phyloP scores from a whole-genome alignment of 192 early-diverging fungal species.

The Rhizophagus sp. region DNA sequence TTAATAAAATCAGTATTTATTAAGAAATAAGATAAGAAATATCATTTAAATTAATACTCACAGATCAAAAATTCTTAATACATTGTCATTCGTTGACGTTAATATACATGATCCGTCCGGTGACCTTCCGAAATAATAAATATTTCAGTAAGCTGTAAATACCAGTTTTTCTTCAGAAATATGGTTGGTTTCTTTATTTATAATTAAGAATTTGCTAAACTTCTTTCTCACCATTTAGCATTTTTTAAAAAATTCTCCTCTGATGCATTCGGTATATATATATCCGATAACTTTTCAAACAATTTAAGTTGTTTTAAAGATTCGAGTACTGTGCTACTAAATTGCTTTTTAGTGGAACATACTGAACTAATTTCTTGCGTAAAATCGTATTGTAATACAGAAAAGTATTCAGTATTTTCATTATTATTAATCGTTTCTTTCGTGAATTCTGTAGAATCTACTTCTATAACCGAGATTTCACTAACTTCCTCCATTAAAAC shows the following conservation, averaged over 20 bases:
- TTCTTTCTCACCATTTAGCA: slow-evolving; percentile 52
- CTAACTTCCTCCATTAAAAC: not conserved
- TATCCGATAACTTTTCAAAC: slow-evolving; percentile 24
- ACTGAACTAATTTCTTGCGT: not conserved
- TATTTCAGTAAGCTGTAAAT: not conserved
- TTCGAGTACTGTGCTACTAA: slow-evolving; percentile 10
- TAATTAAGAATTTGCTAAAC: not conserved
- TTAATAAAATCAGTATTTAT: not conserved
- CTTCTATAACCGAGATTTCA: not conserved
- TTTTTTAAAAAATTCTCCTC: slow-evolving; percentile 64
- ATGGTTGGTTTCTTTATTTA: not conserved
- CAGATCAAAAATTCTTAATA: slow-evolving; percentile 57
- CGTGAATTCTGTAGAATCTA: not conserved
- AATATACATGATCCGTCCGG: slow-evolving; percentile 68
- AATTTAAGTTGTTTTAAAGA: not conserved
- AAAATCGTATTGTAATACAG: slow-evolving; percentile 21
- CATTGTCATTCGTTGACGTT: slow-evolving; percentile 64
- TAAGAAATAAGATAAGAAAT: not conserved
- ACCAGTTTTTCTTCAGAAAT: not conserved
- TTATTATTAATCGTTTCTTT: not conserved
- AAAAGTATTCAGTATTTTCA: not conserved
- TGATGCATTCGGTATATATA: slow-evolving; percentile 36
- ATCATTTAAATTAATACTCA: slow-evolving; percentile 23
- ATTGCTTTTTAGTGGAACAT: slow-evolving; percentile 21
- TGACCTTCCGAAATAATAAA: slow-evolving; percentile 48